Conservation (phyloP, 2,329 filamentous ascomycete species). For the Aureobasidium sp. region DNA sequence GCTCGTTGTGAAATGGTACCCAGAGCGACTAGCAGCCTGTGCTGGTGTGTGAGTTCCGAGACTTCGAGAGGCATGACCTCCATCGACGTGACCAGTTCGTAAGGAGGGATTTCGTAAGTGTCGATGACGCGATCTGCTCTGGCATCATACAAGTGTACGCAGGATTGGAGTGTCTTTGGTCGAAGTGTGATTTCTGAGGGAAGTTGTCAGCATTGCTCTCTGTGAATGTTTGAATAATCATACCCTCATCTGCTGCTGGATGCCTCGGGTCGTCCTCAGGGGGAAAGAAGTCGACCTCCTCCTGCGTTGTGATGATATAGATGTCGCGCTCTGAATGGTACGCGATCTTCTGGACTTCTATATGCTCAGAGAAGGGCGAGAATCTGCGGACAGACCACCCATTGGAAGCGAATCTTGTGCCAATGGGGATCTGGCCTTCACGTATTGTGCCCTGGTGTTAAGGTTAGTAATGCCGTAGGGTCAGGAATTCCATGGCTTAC, state of each 20-base stretch:
- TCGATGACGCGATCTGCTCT: constrained; percentile 73
- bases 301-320: constrained; percentile 68
- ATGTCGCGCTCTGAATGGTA: constrained; percentile 68
- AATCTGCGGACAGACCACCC: constrained; percentile 70
- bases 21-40: constrained; percentile 71
- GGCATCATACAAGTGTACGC: constrained; percentile 71
- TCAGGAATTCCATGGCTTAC: constrained; percentile 24
- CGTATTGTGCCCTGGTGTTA: constrained; percentile 55
- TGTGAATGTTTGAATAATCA: constrained; percentile 16
- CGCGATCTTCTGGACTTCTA: constrained; percentile 63
- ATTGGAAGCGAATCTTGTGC: constrained; percentile 62
- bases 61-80: constrained; percentile 79
- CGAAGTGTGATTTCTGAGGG: constrained; percentile 44
- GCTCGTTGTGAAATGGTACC: constrained; percentile 81
- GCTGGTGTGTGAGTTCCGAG: constrained; percentile 83
- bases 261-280: constrained; percentile 77
- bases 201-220: constrained; percentile 15
- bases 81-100: constrained; percentile 72
- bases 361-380: constrained; percentile 43
- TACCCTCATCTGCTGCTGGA: constrained; percentile 68
- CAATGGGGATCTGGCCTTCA: constrained; percentile 61
- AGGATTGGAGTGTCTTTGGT: constrained; percentile 63
- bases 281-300: constrained; percentile 64
- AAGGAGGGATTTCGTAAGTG: constrained; percentile 60
- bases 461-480: constrained; percentile 17